Base-by-base conservation (phyloP, 2,329 filamentous ascomycete genomes). In the Mollisia scopiformis region DNA sequence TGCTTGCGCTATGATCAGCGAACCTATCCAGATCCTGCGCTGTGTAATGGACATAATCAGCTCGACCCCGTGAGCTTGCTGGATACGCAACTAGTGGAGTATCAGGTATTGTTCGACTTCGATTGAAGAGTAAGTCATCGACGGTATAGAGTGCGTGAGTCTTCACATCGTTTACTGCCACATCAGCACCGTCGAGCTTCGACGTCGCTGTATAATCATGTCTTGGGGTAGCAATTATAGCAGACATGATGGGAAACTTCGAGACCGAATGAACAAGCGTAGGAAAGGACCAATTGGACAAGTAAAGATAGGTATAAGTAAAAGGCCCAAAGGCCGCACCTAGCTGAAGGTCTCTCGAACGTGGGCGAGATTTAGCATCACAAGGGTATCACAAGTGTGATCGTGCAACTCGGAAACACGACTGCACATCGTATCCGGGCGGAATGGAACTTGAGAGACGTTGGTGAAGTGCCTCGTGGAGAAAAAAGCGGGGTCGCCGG, bases 1-100 rank as follows among this genome's bases (percentile, higher is more conserved):
- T 62, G 47, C 62, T 66, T 10, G 65, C 68, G 3, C 68, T 69
- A 41, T 63, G 62, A 57, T 74, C 66, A 30, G 70, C 67, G 41
- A 71, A 72, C 21, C 67, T 62, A 62, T 73, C 63, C 1, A 74
- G 66, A 47, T 73, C 69, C 46, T 52, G 63, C 13, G 69, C 71
- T 3, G 69, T 71, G 52, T 71, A 72, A 31, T 68, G 55, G 31
- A 67, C 63, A 57, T 68, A 74, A 52, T 73, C 69, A 1, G 59
- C 57, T 21, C 57, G 30, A 2, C 66, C 66, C 35, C 60, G 61
- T 27, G 66, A 47, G 28, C 57, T 56, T 7, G 53, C 63, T 19
- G 71, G 72, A 57, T 69, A 73, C 28, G 62, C 69, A 11, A 73
- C 47, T 14, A 73, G 52, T 16, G 71, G 66, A 21, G 58, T 41